These are phyloP conservation scores for Spatholobus suberectus DNA, from an alignment of 306 rosid genomes.

Conservation along the genomic window DNA sequence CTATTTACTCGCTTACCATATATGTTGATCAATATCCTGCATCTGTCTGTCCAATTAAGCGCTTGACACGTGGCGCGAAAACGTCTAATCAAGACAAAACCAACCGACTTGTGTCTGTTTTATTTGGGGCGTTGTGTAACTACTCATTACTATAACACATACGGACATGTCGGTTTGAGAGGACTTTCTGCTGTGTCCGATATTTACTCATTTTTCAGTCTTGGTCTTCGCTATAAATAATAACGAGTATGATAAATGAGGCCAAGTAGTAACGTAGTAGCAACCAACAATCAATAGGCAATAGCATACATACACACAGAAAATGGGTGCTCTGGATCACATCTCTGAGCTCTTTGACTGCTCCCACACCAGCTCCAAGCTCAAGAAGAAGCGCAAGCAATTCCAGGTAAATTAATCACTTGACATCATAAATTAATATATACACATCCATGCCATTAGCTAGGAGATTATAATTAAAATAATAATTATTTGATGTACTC, in stretches of 20 bases:
- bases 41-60: neutral
- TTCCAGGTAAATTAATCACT: constrained; percentile 84
- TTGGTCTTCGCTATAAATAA: constrained; percentile 17
- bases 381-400: constrained; percentile 58
- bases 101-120: constrained; percentile 6
- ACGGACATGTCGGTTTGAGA: neutral
- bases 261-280: too few species aligned
- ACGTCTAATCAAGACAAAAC: constrained; percentile 1
- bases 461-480: too few species aligned
- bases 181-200: neutral
- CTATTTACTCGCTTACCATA: too few species aligned
- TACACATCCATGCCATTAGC: too few species aligned
- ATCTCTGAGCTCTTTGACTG: constrained; percentile 55
- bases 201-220: too few species aligned
- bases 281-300: too few species aligned
- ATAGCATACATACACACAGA: neutral
- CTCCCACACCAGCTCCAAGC: constrained; percentile 32
- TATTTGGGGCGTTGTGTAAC: neutral
- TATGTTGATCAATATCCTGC: neutral
- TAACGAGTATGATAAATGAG: too few species aligned
- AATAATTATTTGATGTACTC: too few species aligned
- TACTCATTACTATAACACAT: too few species aligned
- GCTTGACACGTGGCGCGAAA: neutral
- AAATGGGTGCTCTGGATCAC: constrained; percentile 65
- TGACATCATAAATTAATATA: too few species aligned